A percentile compares a stretch with the other conserved stretches of the same genome.
These are phyloP conservation scores for Pythium aphanidermatum DNA, from an alignment of 352 stramenopile species.

Conservation along the genomic window DNA sequence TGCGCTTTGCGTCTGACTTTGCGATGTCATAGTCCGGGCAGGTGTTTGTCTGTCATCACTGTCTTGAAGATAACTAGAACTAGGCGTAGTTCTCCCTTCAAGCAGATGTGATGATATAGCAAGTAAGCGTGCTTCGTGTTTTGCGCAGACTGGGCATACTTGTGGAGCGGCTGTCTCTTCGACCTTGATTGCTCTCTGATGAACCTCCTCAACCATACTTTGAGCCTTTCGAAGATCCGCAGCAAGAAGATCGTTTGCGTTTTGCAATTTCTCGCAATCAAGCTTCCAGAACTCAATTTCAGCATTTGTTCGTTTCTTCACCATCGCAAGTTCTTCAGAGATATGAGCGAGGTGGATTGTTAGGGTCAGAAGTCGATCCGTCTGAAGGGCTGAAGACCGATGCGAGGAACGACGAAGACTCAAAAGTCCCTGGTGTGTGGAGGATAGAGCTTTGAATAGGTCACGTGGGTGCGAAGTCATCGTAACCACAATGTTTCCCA, in stretches of 20 bases:
- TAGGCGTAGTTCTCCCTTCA: conserved; percentile 6
- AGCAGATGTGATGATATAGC: conserved; percentile 39
- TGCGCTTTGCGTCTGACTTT: no score
- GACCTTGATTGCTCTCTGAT: conserved; percentile 3
- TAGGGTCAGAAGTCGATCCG: conserved; percentile 50
- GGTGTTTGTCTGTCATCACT: no score
- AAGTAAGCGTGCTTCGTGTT: conserved; percentile 44
- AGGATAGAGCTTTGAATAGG: conserved; percentile 54
- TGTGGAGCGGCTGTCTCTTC: neutral
- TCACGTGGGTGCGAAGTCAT: conserved; percentile 52
- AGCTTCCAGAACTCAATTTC: conserved; percentile 66
- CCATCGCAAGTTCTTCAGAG: conserved; percentile 59
- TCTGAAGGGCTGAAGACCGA: conserved; percentile 45
- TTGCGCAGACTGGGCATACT: conserved; percentile 39
- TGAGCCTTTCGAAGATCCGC: conserved; percentile 27
- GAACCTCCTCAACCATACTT: conserved; percentile 25
- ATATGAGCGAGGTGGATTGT: conserved; percentile 61
- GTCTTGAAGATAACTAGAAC: no score
- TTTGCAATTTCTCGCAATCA: conserved; percentile 60
- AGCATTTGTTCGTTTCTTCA: conserved; percentile 47
- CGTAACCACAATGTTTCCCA: conserved; percentile 44
- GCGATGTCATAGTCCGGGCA: no score
- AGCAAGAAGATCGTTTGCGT: conserved; percentile 33
- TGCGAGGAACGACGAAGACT: conserved; percentile 42
- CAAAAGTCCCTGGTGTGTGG: conserved; percentile 34